These are phyloP conservation scores for Sclerotiophoma versabilis DNA, from an alignment of 2,329 filamentous ascomycete genomes.

Conservation along the genomic window DNA sequence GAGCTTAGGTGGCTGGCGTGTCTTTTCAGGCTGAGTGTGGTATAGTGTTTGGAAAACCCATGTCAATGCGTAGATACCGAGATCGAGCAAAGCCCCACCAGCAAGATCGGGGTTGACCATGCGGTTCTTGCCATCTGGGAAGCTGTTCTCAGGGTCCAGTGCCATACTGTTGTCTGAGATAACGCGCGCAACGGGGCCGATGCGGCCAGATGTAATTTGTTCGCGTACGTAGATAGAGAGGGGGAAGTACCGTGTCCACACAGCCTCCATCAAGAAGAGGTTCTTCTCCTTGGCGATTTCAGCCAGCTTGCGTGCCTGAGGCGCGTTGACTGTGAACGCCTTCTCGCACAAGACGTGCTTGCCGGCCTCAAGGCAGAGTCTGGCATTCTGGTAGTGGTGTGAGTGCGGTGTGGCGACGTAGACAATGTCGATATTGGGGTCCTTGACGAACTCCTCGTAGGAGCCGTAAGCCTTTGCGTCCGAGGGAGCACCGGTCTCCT, in stretches of 20 bases:
- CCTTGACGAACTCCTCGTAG: slow-evolving; percentile 80
- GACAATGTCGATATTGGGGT: slow-evolving; percentile 81
- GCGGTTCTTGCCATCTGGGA: slow-evolving; percentile 63
- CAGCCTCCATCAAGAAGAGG: slow-evolving; percentile 63
- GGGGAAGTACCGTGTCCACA: slow-evolving; percentile 91
- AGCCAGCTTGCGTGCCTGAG: slow-evolving; percentile 75
- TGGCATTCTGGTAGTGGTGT: slow-evolving; percentile 90
- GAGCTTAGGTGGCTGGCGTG: slow-evolving; percentile 73
- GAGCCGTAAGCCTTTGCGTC: slow-evolving; percentile 77
- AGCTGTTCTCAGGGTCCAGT: slow-evolving; percentile 65
- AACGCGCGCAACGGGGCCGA: slow-evolving; percentile 65
- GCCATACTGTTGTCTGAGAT: slow-evolving; percentile 67
- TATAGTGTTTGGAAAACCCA: slow-evolving; percentile 93
- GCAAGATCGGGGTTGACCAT: slow-evolving; percentile 86
- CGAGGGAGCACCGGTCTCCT: slow-evolving; percentile 71
- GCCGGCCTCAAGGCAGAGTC: slow-evolving; percentile 81
- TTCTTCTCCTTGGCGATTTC: slow-evolving; percentile 75
- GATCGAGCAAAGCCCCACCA: slow-evolving; percentile 81
- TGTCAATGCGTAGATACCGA: slow-evolving; percentile 87
- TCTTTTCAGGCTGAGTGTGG: slow-evolving; percentile 70
- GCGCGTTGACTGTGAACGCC: slow-evolving; percentile 83
- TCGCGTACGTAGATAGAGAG: slow-evolving; percentile 78
- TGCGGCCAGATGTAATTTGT: slow-evolving; percentile 62
- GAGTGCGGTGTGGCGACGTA: slow-evolving; percentile 92
- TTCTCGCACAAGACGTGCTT: slow-evolving; percentile 94